Evolutionary conservation across 495 filamentous ascomycete genomes (phyloP), one percentile per base, ranked within the genome.

Genomic region (Penicillium paxilli): DNA sequence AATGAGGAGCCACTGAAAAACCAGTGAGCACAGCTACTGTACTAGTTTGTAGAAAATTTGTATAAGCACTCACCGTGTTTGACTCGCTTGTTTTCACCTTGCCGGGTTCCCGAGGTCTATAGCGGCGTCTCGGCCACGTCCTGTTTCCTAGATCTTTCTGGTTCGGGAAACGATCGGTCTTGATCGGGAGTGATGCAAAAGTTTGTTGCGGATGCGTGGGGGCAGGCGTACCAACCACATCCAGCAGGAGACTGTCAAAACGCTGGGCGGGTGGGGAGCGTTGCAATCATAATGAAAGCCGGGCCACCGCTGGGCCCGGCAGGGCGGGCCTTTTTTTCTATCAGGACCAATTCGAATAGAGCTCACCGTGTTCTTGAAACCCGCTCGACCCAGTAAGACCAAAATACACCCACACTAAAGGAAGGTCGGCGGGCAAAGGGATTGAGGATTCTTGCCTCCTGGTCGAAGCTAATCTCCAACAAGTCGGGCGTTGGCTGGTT

Each of bases 381-480:
- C 51, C 44, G 51, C 40, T 50, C 24, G 23, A 20, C 32, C 37
- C 40, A 42, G 19, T 21, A 42, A 42, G 40, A 42, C 20, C 40
- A 42, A 42, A 42, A 42, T 23, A 24, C 20, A 23, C 40, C 40
- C 40, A 42, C 40, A 9, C 40, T 42, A 23, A 32, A 14, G 30
- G 30, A 14, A 2, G 30, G 30, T 32, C 30, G 30, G n/a, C 11
- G 30, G 30, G 30, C 30, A 32, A 32, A 32, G 6, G 11, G 11
- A 40, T 16, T 44, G 25, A 40, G 42, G n/a, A 40, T 40, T 17
- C 37, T 53, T 40, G 33, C 24, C 35, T 51, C 37, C 9, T 38
- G n/a, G 35, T 40, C 10, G 19, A 17, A 44, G 38, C 62, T 64
- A 62, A 62, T 51, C 58, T 62, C 62, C 62, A 64, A 61, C 38